Evolutionary conservation across 805 yeast genomes (phyloP).

Genomic region (Yarrowia sp.): DNA sequence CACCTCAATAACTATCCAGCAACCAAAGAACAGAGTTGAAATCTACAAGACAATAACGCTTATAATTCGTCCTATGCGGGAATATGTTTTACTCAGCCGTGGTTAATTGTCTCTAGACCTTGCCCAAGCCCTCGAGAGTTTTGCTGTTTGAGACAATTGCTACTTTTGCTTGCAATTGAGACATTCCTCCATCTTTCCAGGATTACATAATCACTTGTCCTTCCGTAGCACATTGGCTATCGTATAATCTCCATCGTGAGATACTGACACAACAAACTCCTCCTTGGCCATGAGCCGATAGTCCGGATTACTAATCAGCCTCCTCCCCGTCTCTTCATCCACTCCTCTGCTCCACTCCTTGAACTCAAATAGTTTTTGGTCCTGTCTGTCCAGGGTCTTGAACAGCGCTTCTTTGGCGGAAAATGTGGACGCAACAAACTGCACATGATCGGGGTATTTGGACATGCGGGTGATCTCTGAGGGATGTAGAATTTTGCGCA

Average conservation of each 20-base stretch:
- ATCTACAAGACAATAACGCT: not conserved
- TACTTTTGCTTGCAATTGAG: not conserved
- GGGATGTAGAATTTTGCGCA: constrained; percentile 50
- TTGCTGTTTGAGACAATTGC: not conserved
- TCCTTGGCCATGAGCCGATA: constrained; percentile 39
- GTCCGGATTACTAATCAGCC: constrained; percentile 28
- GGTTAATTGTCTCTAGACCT: not conserved
- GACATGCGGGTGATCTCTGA: constrained; percentile 31
- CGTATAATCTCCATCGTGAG: constrained; percentile 62
- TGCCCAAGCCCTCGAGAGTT: no score
- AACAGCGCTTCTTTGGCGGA: constrained; percentile 69
- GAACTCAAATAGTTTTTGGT: constrained; percentile 54
- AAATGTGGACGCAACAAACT: constrained; percentile 55
- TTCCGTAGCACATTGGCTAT: constrained; percentile 49
- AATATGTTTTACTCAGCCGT: not conserved
- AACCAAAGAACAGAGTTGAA: not conserved
- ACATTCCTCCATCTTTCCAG: not conserved
- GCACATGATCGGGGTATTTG: not conserved
- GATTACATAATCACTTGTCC: not conserved
- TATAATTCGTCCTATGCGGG: not conserved
- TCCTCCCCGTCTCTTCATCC: constrained; percentile 32
- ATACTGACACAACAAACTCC: constrained; percentile 51
- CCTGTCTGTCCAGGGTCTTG: constrained; percentile 51
- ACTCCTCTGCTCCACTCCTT: constrained; percentile 54
- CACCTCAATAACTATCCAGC: not conserved